Base-by-base conservation (phyloP, 169 alveolate species). In the Blepharisma undulans region DNA sequence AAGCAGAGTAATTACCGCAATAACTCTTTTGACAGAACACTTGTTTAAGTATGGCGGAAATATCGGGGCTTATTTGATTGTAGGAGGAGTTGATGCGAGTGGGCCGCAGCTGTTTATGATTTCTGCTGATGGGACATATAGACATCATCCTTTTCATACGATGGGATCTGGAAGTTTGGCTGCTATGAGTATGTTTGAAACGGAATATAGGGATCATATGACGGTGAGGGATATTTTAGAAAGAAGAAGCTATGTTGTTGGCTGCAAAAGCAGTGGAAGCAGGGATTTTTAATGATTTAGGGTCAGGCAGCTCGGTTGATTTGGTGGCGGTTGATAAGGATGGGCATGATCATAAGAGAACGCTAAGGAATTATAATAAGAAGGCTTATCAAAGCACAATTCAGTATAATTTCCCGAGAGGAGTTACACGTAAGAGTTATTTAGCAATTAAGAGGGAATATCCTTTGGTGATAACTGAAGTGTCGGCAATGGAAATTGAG, bases 151-250 rank as follows among this genome's bases (percentile, higher is more conserved):
- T 32, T 99, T 96, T 91, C 94, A 98, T 18, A 97, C 99, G 19
- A 97, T 98, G 98, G 99, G 99, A 30, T 98, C 99, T 81, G 99
- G 99, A 72, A 97, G 99, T 61, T 95, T 99, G 74, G 99, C 98
- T 92, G 99, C 99, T 27, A 98, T 98, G 98, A 97, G 99, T 30
- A 98, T 99, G 48, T 95, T 99, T 81, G 99, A 99, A 94, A 97
- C 99, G 88, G 90, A 94, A 34, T 99, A 97, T 93, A 96, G 97
- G 81, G 99, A 99, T 87, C 97, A 96, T 76, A 94, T 99, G 97
- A 97, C 98, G 19, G 96, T 97, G 91, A 29, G 60, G 8, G 60
- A 10, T 29, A 78, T 29, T 48, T 1, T 78, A 78, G 77, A 84
- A 34, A 33, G 97, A 97, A 90, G 99, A 99, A 93, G 99, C 99